Evolutionary conservation across 2,329 filamentous ascomycete genomes (phyloP), one percentile per base, ranked within the genome.

Genomic region (Sordariomycetes sp.): DNA sequence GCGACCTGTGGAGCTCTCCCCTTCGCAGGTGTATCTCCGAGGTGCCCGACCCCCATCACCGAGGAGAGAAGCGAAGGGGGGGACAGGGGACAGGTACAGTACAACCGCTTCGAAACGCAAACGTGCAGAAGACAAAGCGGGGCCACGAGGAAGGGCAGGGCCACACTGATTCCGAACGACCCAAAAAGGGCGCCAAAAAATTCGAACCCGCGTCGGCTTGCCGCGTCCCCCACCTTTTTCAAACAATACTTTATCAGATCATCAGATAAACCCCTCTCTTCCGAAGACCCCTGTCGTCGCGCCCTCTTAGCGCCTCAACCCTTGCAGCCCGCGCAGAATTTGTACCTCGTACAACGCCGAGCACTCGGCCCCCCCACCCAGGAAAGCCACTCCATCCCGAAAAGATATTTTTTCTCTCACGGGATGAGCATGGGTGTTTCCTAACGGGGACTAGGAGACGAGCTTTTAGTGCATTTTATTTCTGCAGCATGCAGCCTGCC

Each of bases 191-290:
- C 16, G 40, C 6, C 22, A 48, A 22, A 50, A 50, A 50, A 22
- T 24, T 24, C 22, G 10, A 10, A 22, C 20, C 46, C 46, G 18
- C 22, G 46, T 50, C 14, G 37, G 52, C 14, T 11, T 53, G 52
- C 52, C 1, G n/a, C 16, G 10, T 34, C 28, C 28, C 12, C 46
- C 20, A 50, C 46, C 46, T 20, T 20, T 50, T n/a, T 24, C 46
- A 6, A 6, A 22, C 5, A 46, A 59, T 62, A n/a, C 68, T 76
- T 79, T 79, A 79, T 79, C 77, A 76, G 77, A 80, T 79, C 70
- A 79, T 78, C 76, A 75, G 76, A 78, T 79, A 76, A 73, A 69
- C 69, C 72, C 73, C 72, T 58, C 50, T 56, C 14, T 52, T 40
- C 32, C 28, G 20, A 25, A n/a, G 16, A 53, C 55, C 55, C 52